Conservation (phyloP, 2,329 filamentous ascomycete genomes). For the Nigrograna mackinnonii region DNA sequence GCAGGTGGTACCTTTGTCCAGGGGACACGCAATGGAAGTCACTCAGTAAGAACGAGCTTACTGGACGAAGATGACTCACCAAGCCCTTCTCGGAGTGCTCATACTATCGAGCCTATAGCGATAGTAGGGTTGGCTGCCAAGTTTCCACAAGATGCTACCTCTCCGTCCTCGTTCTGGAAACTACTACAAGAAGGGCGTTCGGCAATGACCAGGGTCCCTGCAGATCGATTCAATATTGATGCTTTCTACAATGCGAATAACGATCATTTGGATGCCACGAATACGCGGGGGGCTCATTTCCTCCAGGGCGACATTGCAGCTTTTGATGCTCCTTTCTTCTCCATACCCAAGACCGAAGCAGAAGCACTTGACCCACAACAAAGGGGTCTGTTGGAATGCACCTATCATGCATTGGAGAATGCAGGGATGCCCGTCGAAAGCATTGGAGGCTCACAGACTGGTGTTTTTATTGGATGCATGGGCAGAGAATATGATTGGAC, state of each 20-base stretch:
- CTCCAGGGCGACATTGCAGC: constrained; percentile 6
- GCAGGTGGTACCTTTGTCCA: no score
- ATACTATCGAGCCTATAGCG: constrained; percentile 26
- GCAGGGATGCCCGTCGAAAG: constrained; percentile 7
- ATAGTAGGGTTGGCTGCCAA: constrained; percentile 40
- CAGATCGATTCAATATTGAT: constrained; percentile 19
- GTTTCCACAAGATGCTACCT: constrained; percentile 20
- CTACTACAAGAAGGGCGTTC: constrained; percentile 17
- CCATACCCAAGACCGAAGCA: constrained; percentile 8
- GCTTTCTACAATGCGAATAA: constrained; percentile 8
- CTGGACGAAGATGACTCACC: no score
- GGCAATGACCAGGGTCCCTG: constrained; percentile 17
- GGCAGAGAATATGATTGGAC: no score
- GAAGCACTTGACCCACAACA: constrained; percentile 20
- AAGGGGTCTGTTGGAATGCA: constrained; percentile 16
- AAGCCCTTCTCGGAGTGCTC: no score
- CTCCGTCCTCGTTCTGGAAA: constrained; percentile 20
- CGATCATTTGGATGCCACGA: background rate
- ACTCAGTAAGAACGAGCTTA: no score
- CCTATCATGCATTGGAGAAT: constrained; percentile 23
- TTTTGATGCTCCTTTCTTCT: constrained; percentile 19
- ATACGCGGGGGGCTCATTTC: constrained; percentile 12
- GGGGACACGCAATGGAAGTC: no score
- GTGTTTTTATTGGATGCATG: constrained; percentile 3
- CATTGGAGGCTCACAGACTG: constrained; percentile 2